phyloP scores from a whole-genome alignment of 306 rosid genomes.

The Ziziphus jujuba region DNA sequence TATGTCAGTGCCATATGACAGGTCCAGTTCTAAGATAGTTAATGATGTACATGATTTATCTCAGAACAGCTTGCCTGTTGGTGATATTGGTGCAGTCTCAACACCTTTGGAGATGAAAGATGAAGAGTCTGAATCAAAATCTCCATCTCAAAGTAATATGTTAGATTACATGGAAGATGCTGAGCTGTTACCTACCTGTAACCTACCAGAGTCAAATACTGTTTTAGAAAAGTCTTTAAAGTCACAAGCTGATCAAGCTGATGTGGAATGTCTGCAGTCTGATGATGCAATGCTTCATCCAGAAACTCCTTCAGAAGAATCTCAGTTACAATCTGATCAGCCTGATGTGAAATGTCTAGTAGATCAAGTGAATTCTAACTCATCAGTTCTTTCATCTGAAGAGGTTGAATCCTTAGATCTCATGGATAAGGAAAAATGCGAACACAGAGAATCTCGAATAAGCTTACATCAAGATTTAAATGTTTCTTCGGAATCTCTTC shows the following conservation, averaged over 20 bases:
- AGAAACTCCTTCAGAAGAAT: constrained; percentile 33
- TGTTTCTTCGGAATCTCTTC: constrained; percentile 32
- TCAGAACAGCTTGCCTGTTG: constrained; percentile 29
- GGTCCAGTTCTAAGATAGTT: constrained; percentile 32
- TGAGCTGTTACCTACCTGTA: constrained; percentile 33
- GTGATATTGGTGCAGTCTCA: constrained; percentile 33
- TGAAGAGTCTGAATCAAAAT: constrained; percentile 33
- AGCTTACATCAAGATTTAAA: constrained; percentile 34
- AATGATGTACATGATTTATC: constrained; percentile 31
- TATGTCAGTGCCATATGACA: constrained; percentile 28
- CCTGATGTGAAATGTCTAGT: constrained; percentile 33
- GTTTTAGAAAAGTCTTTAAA: constrained; percentile 25
- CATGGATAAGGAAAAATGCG: constrained; percentile 19
- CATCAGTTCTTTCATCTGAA: constrained; percentile 39
- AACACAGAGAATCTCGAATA: constrained; percentile 26
- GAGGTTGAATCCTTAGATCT: constrained; percentile 17
- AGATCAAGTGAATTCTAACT: constrained; percentile 33
- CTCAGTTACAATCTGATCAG: constrained; percentile 41
- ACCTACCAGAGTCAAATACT: constrained; percentile 37
- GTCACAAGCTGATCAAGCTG: constrained; percentile 39
- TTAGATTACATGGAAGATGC: constrained; percentile 26
- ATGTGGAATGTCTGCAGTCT: constrained; percentile 22
- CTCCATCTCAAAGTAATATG: constrained; percentile 28
- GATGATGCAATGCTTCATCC: constrained; percentile 26
- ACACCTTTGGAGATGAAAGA: constrained; percentile 32